These are phyloP conservation scores for Fusarium palustre DNA, from an alignment of 2,329 filamentous ascomycete genomes.

Conservation along the genomic window DNA sequence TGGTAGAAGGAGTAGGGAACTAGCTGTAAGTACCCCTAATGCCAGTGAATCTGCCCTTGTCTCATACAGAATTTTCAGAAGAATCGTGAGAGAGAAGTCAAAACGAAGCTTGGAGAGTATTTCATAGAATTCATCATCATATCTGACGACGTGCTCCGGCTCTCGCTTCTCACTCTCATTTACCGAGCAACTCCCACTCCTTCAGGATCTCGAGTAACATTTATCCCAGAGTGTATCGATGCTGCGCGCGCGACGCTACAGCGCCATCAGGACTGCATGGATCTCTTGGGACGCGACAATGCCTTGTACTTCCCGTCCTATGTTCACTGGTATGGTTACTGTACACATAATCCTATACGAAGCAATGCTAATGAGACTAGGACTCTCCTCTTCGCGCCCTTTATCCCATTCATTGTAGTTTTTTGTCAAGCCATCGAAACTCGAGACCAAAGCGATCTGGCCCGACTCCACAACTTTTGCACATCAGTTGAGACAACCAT, in stretches of 20 bases:
- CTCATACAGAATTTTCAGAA: slow-evolving; percentile 16
- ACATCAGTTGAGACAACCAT: slow-evolving; percentile 63
- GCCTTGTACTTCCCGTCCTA: slow-evolving; percentile 55
- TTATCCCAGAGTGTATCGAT: slow-evolving; percentile 57
- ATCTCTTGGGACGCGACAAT: slow-evolving; percentile 52
- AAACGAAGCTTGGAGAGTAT: slow-evolving; percentile 43
- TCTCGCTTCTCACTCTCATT: slow-evolving; percentile 56
- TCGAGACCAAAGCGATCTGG: slow-evolving; percentile 55
- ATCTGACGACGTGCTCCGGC: slow-evolving; percentile 57
- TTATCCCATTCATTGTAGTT: slow-evolving; percentile 65
- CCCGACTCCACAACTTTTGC: slow-evolving; percentile 63
- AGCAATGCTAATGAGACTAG: slow-evolving; percentile 43
- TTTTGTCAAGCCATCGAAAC: slow-evolving; percentile 65
- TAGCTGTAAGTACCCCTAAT: slow-evolving; percentile 29
- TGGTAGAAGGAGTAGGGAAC: slow-evolving; percentile 21
- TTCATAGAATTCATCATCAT: slow-evolving; percentile 53
- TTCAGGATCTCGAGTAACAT: slow-evolving; percentile 50
- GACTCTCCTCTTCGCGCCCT: slow-evolving; percentile 63
- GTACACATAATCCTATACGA: fast-evolving
- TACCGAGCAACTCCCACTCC: slow-evolving; percentile 56
- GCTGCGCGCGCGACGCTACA: slow-evolving; percentile 56
- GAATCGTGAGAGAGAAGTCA: slow-evolving; percentile 43
- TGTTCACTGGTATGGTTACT: slow-evolving; percentile 55
- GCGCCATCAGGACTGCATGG: slow-evolving; percentile 57
- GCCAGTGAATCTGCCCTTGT: background rate